Base-by-base conservation (phyloP, 2,329 filamentous ascomycete genomes). In the Arachnomyces sp. region DNA sequence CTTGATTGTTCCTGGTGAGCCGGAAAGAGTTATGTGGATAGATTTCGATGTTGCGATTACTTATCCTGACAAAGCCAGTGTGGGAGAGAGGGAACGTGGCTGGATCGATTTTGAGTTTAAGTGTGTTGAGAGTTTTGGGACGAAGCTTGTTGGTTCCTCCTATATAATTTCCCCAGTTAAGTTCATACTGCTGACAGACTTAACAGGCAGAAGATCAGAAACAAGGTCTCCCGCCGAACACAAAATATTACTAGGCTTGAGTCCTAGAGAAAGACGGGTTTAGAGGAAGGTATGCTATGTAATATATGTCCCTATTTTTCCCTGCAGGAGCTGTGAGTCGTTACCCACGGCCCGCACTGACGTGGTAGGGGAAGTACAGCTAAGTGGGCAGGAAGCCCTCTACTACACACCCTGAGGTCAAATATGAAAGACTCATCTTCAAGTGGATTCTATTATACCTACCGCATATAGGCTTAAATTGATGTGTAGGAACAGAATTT, bases 131-230 rank as follows among this genome's bases (percentile, higher is more conserved):
- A 16, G n/a, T 12, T 25, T 38, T 34, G 44, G 44, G 20, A 3
- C 15, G n/a, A 39, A 14, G 15, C 42, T 48, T 44, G 44, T 44
- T 41, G 8, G 39, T 46, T 4, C n/a, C 37, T 36, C 15, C 20
- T 15, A 42, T 6, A 4, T n/a, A 25, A 36, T 12, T 36, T 18
- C 39, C 14, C 14, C 38, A 18, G 12, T 30, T 40, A n/a, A 14
- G 16, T 34, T 34, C 5, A 34, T 20, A 16, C 11, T 15, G 32
- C 45, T 44, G 28, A 45, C 36, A 18, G 11, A 35, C 2, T 38
- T 38, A 31, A 36, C 28, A 45, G 45, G 43, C 31, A 45, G 29
- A 37, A 9, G 45, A 47, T 43, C 45, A 47, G 34, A 41, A 45
- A 20, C 30, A 42, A 17, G 35, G 35, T n/a, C 43, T 47, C 15